Percentiles rank a stretch among this genome's conserved stretches.
Evolutionary conservation across 805 yeast species (phyloP).

Genomic region (Maudiozyma turicensis): DNA sequence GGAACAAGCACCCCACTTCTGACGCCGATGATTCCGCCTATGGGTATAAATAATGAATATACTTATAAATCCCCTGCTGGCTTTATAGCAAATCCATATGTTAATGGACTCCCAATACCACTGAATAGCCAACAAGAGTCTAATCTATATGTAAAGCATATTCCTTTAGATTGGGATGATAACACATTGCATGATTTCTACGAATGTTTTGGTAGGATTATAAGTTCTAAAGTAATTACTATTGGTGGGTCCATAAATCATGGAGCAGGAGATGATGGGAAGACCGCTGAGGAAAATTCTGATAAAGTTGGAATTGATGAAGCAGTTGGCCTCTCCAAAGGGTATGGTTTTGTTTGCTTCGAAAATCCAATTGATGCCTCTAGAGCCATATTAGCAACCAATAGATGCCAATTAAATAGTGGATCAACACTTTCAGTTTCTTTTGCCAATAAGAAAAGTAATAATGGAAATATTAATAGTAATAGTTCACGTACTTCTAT

Average conservation of each 20-base stretch:
- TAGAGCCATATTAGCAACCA: conserved; percentile 51
- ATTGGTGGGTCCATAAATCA: conserved; percentile 22
- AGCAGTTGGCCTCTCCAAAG: conserved; percentile 38
- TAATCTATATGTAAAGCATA: conserved; percentile 60
- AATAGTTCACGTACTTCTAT: background rate
- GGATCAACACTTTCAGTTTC: conserved; percentile 56
- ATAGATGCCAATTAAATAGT: conserved; percentile 31
- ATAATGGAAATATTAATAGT: background rate
- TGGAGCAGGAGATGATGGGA: background rate
- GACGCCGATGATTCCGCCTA: background rate
- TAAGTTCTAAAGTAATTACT: conserved; percentile 48
- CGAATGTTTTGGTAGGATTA: conserved; percentile 39
- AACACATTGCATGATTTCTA: conserved; percentile 39
- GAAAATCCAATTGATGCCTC: conserved; percentile 57
- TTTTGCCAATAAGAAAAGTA: conserved; percentile 46
- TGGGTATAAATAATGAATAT: background rate
- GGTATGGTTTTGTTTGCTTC: conserved; percentile 77
- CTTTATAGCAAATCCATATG: background rate
- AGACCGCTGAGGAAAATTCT: background rate
- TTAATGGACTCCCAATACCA: conserved; percentile 24
- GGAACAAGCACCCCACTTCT: background rate
- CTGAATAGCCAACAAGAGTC: conserved; percentile 50
- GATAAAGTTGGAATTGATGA: background rate
- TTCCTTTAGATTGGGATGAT: conserved; percentile 49
- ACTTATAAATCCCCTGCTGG: background rate